Evolutionary conservation across 2,329 filamentous ascomycete species (phyloP), one percentile per base, ranked within the genome.

Genomic region (Fusarium verrucosum): DNA sequence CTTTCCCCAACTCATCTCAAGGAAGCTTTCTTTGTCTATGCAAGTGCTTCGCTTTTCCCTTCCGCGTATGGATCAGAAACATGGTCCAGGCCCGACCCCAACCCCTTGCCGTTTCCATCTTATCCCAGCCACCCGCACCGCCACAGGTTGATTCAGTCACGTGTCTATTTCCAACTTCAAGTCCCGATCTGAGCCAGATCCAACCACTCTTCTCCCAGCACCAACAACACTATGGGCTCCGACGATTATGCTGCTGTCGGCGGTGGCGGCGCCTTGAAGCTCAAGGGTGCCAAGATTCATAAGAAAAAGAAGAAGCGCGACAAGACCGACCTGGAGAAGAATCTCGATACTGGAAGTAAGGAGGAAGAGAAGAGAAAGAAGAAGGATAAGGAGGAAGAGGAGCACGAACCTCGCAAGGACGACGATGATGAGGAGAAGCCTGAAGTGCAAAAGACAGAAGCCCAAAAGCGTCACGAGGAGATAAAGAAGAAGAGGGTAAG

Each of bases 401-500:
- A 74, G 1, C 68, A 70, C 1, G 71, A 68, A 17, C 63, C 72
- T n/a, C 74, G 75, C 13, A 72, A 32, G 14, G 30, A 76, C 35
- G 76, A 77, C 0, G 71, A 75, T 2, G 72, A 73, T 0, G 72
- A 73, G 16, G 66, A 72, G 14, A 65, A 37, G 67, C 65, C 62
- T n/a, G 71, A 62, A 53, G 70, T 74, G 50, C 76, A 75, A 60
- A 97, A 96, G 82, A 98, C 94, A 0, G 92, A 96, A 64, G 87
- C 94, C 2, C 92, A 99, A 80, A 83, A 84, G 68, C 84, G 88
- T 40, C 87, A 95, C 72, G 92, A 96, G 68, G 94, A 98, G 79
- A 84, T 86, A 70, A 87, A 90, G 76, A 85, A 87, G 76, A 95
- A 92, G 79, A 86, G 92, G 81, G 92, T 92, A 83, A 62, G 88